phyloP scores from a whole-genome alignment of 23 red algal species.

The Gracilaria domingensis region DNA sequence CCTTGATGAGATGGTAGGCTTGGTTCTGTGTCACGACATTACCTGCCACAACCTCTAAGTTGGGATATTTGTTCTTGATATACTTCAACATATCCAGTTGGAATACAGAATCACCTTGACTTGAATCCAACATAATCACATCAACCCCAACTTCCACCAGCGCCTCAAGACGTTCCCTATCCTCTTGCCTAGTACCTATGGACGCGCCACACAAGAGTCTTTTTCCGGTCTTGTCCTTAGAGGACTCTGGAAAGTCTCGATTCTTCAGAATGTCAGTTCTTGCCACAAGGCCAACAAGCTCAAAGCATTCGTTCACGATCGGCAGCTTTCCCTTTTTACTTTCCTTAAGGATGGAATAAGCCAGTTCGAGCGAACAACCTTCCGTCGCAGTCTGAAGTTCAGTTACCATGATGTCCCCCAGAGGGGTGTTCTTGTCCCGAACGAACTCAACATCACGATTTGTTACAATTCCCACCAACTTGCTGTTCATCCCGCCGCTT shows the following conservation, averaged over 20 bases:
- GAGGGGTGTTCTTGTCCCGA: slow-evolving; percentile 71
- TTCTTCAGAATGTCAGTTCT: slow-evolving; percentile 97
- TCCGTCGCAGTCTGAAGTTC: slow-evolving; percentile 95
- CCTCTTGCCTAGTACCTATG: slow-evolving; percentile 92
- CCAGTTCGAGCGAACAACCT: slow-evolving; percentile 94
- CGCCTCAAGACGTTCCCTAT: slow-evolving; percentile 91
- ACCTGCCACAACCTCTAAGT: slow-evolving; percentile 91
- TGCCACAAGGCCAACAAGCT: slow-evolving; percentile 97
- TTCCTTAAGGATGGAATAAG: slow-evolving; percentile 94
- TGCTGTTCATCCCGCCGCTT: slow-evolving; percentile 91
- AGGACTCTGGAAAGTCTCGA: slow-evolving; percentile 90
- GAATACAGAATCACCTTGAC: slow-evolving; percentile 97
- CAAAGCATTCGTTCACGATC: slow-evolving; percentile 84
- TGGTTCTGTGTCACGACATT: slow-evolving; percentile 99
- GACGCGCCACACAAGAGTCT: slow-evolving; percentile 92
- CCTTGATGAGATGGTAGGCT: slow-evolving; percentile 94
- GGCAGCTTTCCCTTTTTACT: slow-evolving; percentile 99
- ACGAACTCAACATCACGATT: slow-evolving; percentile 99
- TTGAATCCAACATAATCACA: slow-evolving; percentile 94
- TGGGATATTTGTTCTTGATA: slow-evolving; percentile 92
- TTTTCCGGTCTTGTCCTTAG: slow-evolving; percentile 85
- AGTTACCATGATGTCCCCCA: slow-evolving; percentile 91
- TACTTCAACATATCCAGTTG: slow-evolving; percentile 96
- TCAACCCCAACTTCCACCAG: slow-evolving; percentile 92
- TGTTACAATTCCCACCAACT: slow-evolving; percentile 96